Conservation (phyloP, 176 grass and related monocot genomes). For the Hordeum marinum region DNA sequence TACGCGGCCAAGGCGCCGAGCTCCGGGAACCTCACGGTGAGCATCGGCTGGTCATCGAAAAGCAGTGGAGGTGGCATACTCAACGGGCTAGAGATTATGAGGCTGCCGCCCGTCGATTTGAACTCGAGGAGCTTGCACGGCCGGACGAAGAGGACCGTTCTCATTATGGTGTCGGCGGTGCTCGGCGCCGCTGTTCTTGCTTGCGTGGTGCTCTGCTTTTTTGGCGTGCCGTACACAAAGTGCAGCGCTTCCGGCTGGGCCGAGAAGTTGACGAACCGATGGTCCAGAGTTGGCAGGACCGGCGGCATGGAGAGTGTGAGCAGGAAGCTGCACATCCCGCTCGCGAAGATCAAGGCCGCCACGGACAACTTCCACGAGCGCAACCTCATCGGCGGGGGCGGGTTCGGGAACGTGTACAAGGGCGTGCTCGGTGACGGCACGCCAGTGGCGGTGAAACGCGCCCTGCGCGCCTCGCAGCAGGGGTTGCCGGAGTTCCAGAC, state of each 20-base stretch:
- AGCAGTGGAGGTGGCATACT: conserved; percentile 27
- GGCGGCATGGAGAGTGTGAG: conserved; percentile 14
- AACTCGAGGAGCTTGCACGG: background rate
- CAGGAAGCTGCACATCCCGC: conserved; percentile 31
- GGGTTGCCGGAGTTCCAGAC: no score
- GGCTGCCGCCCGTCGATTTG: background rate
- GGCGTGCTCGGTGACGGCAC: background rate
- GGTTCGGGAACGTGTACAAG: conserved; percentile 69
- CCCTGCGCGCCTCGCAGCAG: no score
- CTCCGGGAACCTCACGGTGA: conserved; percentile 37
- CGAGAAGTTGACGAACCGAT: conserved; percentile 27
- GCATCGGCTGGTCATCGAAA: background rate
- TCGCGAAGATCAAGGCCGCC: conserved; percentile 41
- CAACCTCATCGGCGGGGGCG: conserved; percentile 44
- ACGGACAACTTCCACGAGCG: conserved; percentile 50
- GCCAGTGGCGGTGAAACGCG: no score
- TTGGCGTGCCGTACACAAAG: background rate
- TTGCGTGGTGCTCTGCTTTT: background rate
- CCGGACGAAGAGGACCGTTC: no score
- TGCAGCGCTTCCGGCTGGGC: background rate
- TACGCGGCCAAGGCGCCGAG: conserved; percentile 9
- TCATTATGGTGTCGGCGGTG: no score
- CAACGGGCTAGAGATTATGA: conserved; percentile 81
- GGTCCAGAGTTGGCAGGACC: background rate
- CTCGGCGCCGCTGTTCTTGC: no score